Evolutionary conservation across 1,284 basidiomycete genomes (phyloP).

Genomic region (Rhodofomes roseus): DNA sequence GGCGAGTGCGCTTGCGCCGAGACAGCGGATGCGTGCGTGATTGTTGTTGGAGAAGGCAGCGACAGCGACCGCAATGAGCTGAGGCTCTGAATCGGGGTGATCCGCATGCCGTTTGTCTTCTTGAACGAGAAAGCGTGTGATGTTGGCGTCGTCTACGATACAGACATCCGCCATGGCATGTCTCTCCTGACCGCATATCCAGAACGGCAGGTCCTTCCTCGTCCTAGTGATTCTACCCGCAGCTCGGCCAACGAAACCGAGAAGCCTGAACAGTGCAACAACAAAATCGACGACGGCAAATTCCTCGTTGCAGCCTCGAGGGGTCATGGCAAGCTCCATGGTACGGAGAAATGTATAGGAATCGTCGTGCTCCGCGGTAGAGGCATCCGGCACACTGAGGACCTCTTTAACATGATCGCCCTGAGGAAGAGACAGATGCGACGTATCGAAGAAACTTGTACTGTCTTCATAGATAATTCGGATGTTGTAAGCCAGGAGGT

Average conservation of each 20-base stretch:
- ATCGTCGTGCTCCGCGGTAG: neutral
- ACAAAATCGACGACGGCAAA: conserved; percentile 32
- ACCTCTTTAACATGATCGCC: neutral
- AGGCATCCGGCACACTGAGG: conserved; percentile 8
- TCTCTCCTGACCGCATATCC: conserved; percentile 20
- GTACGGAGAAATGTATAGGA: conserved; percentile 1
- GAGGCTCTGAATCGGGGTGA: conserved; percentile 18
- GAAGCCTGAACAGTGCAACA: conserved; percentile 20
- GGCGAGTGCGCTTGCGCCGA: conserved; percentile 12
- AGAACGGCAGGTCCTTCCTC: conserved; percentile 17
- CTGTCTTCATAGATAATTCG: neutral
- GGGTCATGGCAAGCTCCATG: conserved; percentile 24
- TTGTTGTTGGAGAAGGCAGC: conserved; percentile 29
- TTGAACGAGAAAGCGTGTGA: conserved; percentile 26
- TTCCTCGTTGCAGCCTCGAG: conserved; percentile 18
- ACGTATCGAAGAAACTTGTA: neutral
- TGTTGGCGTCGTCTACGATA: conserved; percentile 20
- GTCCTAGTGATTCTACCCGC: neutral
- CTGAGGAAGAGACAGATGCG: neutral
- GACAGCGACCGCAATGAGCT: conserved; percentile 27
- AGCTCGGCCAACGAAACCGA: conserved; percentile 23
- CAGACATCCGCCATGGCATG: conserved; percentile 30
- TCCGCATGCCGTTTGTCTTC: conserved; percentile 24
- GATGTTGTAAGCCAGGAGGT: neutral
- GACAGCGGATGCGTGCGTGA: conserved; percentile 9